A percentile compares a stretch with the other conserved stretches of the same genome.
Evolutionary conservation across 345 rosid species (phyloP).

Genomic region (Hibiscus mutabilis): DNA sequence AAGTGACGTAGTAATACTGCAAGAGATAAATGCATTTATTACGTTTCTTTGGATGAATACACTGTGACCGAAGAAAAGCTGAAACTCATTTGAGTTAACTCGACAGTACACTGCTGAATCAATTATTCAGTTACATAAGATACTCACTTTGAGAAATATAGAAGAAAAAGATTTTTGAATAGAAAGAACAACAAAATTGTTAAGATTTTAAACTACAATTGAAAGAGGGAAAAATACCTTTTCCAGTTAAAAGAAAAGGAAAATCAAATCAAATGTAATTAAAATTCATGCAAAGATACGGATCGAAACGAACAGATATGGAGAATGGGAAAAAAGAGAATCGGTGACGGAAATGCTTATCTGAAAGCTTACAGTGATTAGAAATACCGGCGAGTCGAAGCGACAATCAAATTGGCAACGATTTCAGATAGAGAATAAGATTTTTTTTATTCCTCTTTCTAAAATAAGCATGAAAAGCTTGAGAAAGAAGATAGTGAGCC

Average conservation of each 20-base stretch:
- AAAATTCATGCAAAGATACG: background rate
- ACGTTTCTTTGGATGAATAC: background rate
- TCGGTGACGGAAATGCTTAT: background rate
- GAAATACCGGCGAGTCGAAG: slow-evolving; percentile 21
- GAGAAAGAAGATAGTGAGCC: slow-evolving; percentile 4
- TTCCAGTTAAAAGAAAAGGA: background rate
- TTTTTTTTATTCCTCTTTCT: slow-evolving; percentile 1
- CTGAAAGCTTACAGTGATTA: slow-evolving; percentile 14
- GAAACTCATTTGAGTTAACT: slow-evolving; percentile 1
- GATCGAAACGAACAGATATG: background rate
- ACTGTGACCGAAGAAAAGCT: background rate
- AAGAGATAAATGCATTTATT: background rate
- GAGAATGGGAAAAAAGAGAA: background rate
- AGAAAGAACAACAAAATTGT: too few relatives aligned
- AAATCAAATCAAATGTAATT: background rate
- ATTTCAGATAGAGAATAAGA: slow-evolving; percentile 3
- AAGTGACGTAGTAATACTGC: slow-evolving; percentile 5
- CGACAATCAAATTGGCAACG: slow-evolving; percentile 19
- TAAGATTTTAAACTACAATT: background rate
- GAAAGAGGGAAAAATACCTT: background rate
- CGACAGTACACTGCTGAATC: background rate
- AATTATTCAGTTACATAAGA: too few relatives aligned
- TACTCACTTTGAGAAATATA: background rate
- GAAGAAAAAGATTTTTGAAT: too few relatives aligned
- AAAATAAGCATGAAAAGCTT: slow-evolving; percentile 1